Evolutionary conservation across 1,139 yeast genomes (phyloP).

Genomic region (Lizanozyma gosingica): DNA sequence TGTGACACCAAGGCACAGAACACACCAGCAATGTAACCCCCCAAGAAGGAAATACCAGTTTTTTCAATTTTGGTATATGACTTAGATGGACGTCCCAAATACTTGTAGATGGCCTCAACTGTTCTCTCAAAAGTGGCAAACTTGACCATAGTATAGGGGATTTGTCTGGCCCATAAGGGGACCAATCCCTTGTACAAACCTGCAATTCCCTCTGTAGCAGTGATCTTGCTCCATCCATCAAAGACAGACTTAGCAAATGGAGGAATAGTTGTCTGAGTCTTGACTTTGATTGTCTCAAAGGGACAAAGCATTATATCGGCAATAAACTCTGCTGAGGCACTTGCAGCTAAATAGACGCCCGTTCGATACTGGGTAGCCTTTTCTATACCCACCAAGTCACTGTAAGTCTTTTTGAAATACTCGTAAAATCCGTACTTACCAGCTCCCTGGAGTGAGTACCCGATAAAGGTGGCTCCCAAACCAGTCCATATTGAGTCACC

Average conservation of each 20-base stretch:
- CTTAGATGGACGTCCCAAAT: slow-evolving; percentile 34
- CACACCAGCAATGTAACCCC: slow-evolving; percentile 95
- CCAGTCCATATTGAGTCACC: slow-evolving; percentile 84
- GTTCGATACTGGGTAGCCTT: slow-evolving; percentile 59
- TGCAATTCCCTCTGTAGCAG: slow-evolving; percentile 56
- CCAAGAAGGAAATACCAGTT: slow-evolving; percentile 87
- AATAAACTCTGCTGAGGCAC: slow-evolving; percentile 87
- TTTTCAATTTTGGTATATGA: slow-evolving; percentile 50
- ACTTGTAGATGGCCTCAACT: slow-evolving; percentile 61
- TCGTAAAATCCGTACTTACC: slow-evolving; percentile 95
- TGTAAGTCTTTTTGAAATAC: slow-evolving; percentile 70
- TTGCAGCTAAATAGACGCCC: slow-evolving; percentile 67
- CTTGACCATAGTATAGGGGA: slow-evolving; percentile 95
- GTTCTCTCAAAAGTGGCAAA: slow-evolving; percentile 89
- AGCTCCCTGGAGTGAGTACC: slow-evolving; percentile 91
- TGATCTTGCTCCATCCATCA: slow-evolving; percentile 61
- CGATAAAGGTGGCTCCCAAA: slow-evolving; percentile 82
- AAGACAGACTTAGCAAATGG: slow-evolving; percentile 58
- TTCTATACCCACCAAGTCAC: slow-evolving; percentile 60
- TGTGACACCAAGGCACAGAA: slow-evolving; percentile 91
- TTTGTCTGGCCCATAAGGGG: slow-evolving; percentile 91
- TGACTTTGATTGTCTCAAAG: slow-evolving; percentile 86
- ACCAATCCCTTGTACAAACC: slow-evolving; percentile 81
- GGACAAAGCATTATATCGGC: slow-evolving; percentile 90
- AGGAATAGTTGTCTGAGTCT: slow-evolving; percentile 86